These are phyloP conservation scores for Fusarium foetens DNA, from an alignment of 2,329 filamentous ascomycete species.

Conservation along the genomic window DNA sequence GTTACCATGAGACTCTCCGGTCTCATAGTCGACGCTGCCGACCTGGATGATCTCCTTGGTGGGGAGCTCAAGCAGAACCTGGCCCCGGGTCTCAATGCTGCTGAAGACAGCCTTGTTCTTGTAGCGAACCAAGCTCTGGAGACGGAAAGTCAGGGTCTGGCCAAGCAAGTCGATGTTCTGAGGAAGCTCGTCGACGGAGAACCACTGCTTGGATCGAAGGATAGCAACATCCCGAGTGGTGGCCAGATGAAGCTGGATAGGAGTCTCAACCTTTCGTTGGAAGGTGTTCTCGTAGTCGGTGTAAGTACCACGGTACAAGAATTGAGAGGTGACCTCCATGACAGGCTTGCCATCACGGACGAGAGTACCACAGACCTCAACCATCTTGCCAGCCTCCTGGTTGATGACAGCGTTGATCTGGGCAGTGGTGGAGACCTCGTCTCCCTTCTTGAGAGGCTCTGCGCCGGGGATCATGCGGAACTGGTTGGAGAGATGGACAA, in stretches of 20 bases:
- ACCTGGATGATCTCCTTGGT: slow-evolving; percentile 98
- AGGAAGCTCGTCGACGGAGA: slow-evolving; percentile 76
- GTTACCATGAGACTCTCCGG: slow-evolving; percentile 91
- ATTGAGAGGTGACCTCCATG: slow-evolving; percentile 99
- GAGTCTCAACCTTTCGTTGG: slow-evolving; percentile 95
- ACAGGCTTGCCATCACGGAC: slow-evolving; percentile 83
- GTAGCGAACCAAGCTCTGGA: slow-evolving; percentile 90
- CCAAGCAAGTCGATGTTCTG: slow-evolving; percentile 87
- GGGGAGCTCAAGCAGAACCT: slow-evolving; percentile 92
- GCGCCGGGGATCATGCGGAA: slow-evolving; percentile 99
- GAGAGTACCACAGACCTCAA: slow-evolving; percentile 98
- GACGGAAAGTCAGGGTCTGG: slow-evolving; percentile 94
- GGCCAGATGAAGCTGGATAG: slow-evolving; percentile 89
- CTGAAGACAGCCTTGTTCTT: slow-evolving; percentile 95
- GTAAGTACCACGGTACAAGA: slow-evolving; percentile 94
- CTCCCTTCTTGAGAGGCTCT: slow-evolving; percentile 93
- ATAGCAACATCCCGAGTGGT: slow-evolving; percentile 94
- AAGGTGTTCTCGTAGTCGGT: slow-evolving; percentile 98
- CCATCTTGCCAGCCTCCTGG: slow-evolving; percentile 98
- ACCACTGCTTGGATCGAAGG: slow-evolving; percentile 97
- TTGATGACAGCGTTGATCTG: slow-evolving; percentile 98
- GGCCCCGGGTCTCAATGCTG: slow-evolving; percentile 88
- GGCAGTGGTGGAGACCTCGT: slow-evolving; percentile 90
- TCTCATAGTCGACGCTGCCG: slow-evolving; percentile 95
- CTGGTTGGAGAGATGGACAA: slow-evolving; percentile 95